These are phyloP conservation scores for Stentor roeselii DNA, from an alignment of 73 alveolate genomes.

Conservation along the genomic window DNA sequence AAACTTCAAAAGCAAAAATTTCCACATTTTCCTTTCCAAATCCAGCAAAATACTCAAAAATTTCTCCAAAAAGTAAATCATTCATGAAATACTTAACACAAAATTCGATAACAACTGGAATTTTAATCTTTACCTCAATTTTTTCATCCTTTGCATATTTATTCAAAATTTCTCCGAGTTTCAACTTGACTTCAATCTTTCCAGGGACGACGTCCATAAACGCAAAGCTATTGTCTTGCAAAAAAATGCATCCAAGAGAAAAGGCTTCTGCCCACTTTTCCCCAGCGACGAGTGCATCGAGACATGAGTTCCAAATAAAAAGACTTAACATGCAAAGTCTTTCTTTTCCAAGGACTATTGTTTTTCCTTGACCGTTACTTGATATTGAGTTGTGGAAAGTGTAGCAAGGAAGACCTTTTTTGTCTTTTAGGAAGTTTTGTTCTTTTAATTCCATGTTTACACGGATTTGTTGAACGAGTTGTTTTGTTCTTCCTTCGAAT, in stretches of 20 bases:
- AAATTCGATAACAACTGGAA: conserved; percentile 13
- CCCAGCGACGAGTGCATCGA: conserved; percentile 16
- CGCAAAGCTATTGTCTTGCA: background rate
- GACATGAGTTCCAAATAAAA: background rate
- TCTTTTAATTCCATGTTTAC: background rate
- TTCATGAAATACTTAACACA: background rate
- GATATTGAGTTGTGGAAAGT: background rate
- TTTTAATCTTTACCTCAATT: background rate
- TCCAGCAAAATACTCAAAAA: background rate
- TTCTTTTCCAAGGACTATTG: background rate
- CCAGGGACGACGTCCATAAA: background rate
- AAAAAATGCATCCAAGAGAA: background rate
- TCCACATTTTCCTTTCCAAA: background rate
- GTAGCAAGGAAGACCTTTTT: background rate
- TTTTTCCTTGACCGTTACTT: background rate
- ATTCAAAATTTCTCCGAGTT: background rate
- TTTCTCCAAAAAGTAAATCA: conserved; percentile 6
- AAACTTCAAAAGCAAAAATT: background rate
- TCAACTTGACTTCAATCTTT: background rate
- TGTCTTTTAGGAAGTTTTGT: background rate
- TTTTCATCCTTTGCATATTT: background rate
- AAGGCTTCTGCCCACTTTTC: conserved; percentile 21
- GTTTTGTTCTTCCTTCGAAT: background rate
- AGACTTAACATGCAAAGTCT: background rate
- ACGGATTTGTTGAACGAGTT: background rate